These are phyloP conservation scores for Tylopilus vinaceipallidus DNA, from an alignment of 768 basidiomycete species.

Conservation along the genomic window DNA sequence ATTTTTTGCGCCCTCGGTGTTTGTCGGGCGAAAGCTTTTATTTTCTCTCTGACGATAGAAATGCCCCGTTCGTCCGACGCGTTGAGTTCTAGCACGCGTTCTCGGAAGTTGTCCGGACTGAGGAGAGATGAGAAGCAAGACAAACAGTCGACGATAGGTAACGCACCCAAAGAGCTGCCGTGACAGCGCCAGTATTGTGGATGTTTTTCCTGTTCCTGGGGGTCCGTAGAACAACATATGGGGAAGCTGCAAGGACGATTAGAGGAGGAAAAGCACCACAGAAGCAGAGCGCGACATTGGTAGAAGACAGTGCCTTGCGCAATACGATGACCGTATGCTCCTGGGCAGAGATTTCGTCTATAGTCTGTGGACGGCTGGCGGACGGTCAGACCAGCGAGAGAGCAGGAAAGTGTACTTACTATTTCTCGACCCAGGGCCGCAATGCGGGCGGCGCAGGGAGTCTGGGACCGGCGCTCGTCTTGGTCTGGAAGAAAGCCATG, in stretches of 20 bases:
- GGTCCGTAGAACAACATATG: slow-evolving; percentile 99
- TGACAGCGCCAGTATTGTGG: slow-evolving; percentile 92
- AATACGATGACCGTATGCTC: slow-evolving; percentile 95
- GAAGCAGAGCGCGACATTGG: slow-evolving; percentile 63
- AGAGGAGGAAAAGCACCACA: neutral
- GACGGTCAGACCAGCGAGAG: neutral
- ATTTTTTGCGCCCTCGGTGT: slow-evolving; percentile 77
- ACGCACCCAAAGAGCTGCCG: slow-evolving; percentile 91
- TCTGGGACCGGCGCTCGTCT: slow-evolving; percentile 39
- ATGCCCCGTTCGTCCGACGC: slow-evolving; percentile 99
- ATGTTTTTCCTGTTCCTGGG: slow-evolving; percentile 98
- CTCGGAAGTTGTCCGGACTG: slow-evolving; percentile 92
- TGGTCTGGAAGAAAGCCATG: slow-evolving; percentile 67
- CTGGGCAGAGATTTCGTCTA: slow-evolving; percentile 96
- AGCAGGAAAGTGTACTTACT: slow-evolving; percentile 50
- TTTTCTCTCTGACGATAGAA: slow-evolving; percentile 93
- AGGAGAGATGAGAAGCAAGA: neutral
- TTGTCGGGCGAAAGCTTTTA: slow-evolving; percentile 96
- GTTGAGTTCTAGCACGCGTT: slow-evolving; percentile 93
- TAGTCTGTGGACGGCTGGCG: slow-evolving; percentile 89
- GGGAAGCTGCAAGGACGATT: slow-evolving; percentile 64
- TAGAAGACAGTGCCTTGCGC: slow-evolving; percentile 83
- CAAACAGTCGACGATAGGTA: neutral
- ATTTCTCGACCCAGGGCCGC: slow-evolving; percentile 99
- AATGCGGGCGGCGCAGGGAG: slow-evolving; percentile 52